These are phyloP conservation scores for Nigrograna mackinnonii DNA, from an alignment of 2,329 filamentous ascomycete species.

Conservation along the genomic window DNA sequence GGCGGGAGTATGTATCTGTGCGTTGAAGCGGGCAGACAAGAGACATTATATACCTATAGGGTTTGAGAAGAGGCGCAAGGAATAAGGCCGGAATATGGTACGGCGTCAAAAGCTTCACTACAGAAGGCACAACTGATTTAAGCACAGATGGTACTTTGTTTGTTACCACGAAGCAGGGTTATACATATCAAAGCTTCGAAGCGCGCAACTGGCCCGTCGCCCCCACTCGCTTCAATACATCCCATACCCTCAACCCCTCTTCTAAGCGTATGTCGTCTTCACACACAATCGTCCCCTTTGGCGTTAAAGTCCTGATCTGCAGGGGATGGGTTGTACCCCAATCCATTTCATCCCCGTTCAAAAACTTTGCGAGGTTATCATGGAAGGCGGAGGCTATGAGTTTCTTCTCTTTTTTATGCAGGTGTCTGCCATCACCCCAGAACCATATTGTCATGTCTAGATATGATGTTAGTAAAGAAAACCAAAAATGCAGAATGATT, in stretches of 20 bases:
- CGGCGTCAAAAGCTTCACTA: too few species aligned
- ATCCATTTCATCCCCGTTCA: conserved; percentile 43
- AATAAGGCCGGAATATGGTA: too few species aligned
- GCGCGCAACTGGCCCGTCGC: not conserved
- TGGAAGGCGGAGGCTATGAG: conserved; percentile 43
- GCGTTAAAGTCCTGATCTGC: conserved; percentile 49
- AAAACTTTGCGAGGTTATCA: conserved; percentile 42
- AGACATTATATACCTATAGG: too few species aligned
- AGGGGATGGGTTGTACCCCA: conserved; percentile 43
- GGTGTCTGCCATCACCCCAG: conserved; percentile 52
- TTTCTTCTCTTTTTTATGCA: conserved; percentile 50
- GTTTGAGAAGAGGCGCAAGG: too few species aligned
- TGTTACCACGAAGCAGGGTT: too few species aligned
- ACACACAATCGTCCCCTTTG: conserved; percentile 50
- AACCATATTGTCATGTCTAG: conserved; percentile 61
- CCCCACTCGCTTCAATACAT: conserved; percentile 34
- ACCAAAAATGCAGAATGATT: too few species aligned
- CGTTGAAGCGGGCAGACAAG: too few species aligned
- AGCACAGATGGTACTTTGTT: too few species aligned
- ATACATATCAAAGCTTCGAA: too few species aligned
- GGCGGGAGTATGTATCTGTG: too few species aligned
- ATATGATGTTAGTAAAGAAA: too few species aligned
- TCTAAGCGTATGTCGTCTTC: conserved; percentile 52
- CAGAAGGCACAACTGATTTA: too few species aligned
- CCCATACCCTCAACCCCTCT: conserved; percentile 54